Evolutionary conservation across 2,329 filamentous ascomycete genomes (phyloP), one percentile per base, ranked within the genome.

Genomic region (Aaosphaeria pasadenensis): DNA sequence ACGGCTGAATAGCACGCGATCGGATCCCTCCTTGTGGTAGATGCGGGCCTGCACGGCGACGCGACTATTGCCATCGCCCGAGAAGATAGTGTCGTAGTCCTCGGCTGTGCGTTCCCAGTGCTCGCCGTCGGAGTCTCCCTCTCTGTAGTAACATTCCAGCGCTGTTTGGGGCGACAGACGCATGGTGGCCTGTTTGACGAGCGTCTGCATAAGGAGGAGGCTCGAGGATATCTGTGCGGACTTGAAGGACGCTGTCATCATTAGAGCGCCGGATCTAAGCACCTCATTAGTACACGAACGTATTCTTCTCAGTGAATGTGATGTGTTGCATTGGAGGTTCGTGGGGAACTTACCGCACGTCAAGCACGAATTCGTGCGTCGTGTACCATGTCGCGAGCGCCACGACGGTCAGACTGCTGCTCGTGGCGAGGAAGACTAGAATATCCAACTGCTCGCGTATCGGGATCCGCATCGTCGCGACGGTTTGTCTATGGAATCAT

Each of bases 391-490:
- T 88, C 59, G 91, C 89, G 53, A 96, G 81, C 11, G 89, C 84
- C 52, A 96, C 80, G 52, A 95, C 84, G 47, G 86, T 83, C 52
- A 96, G 80, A 46, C 86, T 85, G 48, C 87, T 74, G 48, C 95
- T 79, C 43, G 89, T 85, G 50, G 87, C 83, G 50, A 89, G 65
- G 55, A 94, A 76, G 62, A 96, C 89, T 55, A 96, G 79, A 69
- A 85, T 78, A 57, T 84, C 89, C 60, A 96, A 80, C 80, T 96
- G 91, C 73, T 91, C 86, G 58, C 90, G 83, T 63, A 96, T 96
- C 49, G 88, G 86, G 68, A 96, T 83, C 70, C 90, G 84, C 89
- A 96, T 92, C 61, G 70, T 77, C 17, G 17, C 17, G 17, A 24
- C 17, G 17, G 2, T 24, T 24, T 24, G 17, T 24, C 17, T 24